Evolutionary conservation across 176 grass and related monocot species (phyloP), one percentile per base, ranked within the genome.

Genomic region (Zea luxurians): DNA sequence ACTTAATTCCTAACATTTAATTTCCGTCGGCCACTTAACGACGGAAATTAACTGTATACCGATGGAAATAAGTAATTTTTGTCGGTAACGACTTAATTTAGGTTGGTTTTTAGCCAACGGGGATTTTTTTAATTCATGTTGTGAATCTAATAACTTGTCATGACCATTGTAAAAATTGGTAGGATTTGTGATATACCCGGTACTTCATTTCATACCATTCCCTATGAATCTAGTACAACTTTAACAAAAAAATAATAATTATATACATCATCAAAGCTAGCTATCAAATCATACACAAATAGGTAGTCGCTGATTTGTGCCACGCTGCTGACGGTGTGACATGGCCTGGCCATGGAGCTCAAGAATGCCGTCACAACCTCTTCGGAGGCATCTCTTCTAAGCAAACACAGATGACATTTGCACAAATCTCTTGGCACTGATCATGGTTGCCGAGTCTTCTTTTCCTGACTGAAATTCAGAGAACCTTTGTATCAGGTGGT

Each of bases 401-500:
- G 66, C 78, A 90, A 80, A 7, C 34, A 73, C 45, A 88, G 16
- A 75, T 0, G 83, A 48, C 45, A 86, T 8, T 2, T 83, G 74
- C 54, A 68, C 52, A 0, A 80, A 16, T 80, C 61, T 72, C 52
- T 62, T 80, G 62, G 86, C 42, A 2, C 50, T 73, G 52, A 61
- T 21, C 74, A 88, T 78, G 64, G 55, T 40, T 78, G 52, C 3
- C 49, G 54, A 2, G 0, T 17, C 57, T 71, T 20, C 17, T 80
- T 81, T 70, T 70, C 38, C 46, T 34, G 3, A 4, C 21, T 74
- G 17, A 47, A 40, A 11, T 41, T 60, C 53, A 17, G 43, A 63
- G 13, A 77, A 20, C 13, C 61, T 57, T 73, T 75, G 41, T 80
- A 45, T 68, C 16, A 10, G 44, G 12, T 74, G 54, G 16, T 86